Percentiles rank a stretch among this genome's conserved stretches.
Evolutionary conservation across 129 eudicot species (phyloP).

Genomic region (Ambrosia trifida): DNA sequence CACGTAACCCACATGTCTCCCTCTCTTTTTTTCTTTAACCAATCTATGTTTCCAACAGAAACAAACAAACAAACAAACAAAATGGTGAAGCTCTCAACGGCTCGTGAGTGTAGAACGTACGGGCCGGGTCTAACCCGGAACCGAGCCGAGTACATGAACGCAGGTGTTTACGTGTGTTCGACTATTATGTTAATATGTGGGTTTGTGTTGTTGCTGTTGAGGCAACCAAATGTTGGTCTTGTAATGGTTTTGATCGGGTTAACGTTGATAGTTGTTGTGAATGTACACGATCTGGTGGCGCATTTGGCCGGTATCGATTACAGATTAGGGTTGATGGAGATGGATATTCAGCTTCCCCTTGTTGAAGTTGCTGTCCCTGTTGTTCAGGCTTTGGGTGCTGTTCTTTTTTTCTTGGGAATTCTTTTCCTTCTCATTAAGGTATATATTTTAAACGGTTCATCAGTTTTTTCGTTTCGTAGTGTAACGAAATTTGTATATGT

Average conservation of each 20-base stretch:
- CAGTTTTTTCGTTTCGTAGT: too few relatives aligned
- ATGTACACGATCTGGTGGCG: conserved; percentile 77
- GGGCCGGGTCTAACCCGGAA: conserved; percentile 61
- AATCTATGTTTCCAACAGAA: not conserved
- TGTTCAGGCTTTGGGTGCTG: conserved; percentile 56
- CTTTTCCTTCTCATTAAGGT: conserved; percentile 80
- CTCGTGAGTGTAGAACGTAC: conserved; percentile 76
- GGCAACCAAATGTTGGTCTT: conserved; percentile 56
- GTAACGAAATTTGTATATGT: too few relatives aligned
- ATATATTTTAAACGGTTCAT: not conserved
- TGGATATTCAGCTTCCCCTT: conserved; percentile 64
- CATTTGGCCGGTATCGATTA: conserved; percentile 84
- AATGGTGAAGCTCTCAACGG: conserved; percentile 94
- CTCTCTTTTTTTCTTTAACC: not conserved
- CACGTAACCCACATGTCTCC: conserved; percentile 7
- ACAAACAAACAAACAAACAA: not conserved
- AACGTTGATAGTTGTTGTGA: conserved; percentile 42
- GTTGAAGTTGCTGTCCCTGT: conserved; percentile 79
- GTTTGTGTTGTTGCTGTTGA: conserved; percentile 49
- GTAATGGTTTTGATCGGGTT: conserved; percentile 57
- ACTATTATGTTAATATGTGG: conserved; percentile 62
- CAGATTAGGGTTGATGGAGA: conserved; percentile 50
- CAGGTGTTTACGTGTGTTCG: conserved; percentile 69
- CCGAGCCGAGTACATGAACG: conserved; percentile 83
- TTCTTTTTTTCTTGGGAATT: conserved; percentile 52